These are phyloP conservation scores for Xylaria flabelliformis DNA, from an alignment of 495 filamentous ascomycete genomes.

Conservation along the genomic window DNA sequence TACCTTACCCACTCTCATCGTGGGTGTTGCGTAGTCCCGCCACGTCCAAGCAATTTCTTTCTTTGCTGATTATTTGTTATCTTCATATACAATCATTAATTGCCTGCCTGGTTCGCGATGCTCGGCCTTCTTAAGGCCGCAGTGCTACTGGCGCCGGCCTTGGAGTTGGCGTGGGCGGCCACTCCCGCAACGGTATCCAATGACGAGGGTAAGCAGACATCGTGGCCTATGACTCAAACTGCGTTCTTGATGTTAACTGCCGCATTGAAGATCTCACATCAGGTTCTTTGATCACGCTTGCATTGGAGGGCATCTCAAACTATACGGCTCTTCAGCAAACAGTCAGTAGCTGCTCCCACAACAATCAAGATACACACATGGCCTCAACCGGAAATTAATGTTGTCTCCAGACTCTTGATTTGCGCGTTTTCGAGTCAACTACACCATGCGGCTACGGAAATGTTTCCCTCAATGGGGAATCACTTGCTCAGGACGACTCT, in stretches of 20 bases:
- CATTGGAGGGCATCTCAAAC: constrained; percentile 25
- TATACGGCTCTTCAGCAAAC: constrained; percentile 21
- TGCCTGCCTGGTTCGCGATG: constrained; percentile 39
- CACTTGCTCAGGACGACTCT: constrained; percentile 41
- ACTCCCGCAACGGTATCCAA: constrained; percentile 11
- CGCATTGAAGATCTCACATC: constrained; percentile 11
- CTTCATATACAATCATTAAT: constrained; percentile 21
- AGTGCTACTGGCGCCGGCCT: constrained; percentile 42
- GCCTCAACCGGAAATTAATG: constrained; percentile 11
- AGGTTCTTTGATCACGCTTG: constrained; percentile 34
- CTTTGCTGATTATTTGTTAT: neutral
- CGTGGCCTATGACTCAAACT: neutral
- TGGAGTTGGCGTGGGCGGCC: constrained; percentile 32
- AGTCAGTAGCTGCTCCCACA: constrained; percentile 29
- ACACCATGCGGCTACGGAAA: constrained; percentile 47
- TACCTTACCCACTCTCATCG: constrained; percentile 13
- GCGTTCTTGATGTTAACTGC: constrained; percentile 10
- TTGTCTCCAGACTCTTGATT: constrained; percentile 37
- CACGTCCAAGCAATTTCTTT: constrained; percentile 30
- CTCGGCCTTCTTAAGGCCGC: constrained; percentile 39
- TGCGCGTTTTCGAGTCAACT: constrained; percentile 43
- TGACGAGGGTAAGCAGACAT: constrained; percentile 16
- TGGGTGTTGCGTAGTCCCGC: constrained; percentile 32
- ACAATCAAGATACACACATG: neutral
- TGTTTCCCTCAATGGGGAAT: constrained; percentile 43